phyloP scores from a whole-genome alignment of 129 eudicot species.

The Calendula officinalis region DNA sequence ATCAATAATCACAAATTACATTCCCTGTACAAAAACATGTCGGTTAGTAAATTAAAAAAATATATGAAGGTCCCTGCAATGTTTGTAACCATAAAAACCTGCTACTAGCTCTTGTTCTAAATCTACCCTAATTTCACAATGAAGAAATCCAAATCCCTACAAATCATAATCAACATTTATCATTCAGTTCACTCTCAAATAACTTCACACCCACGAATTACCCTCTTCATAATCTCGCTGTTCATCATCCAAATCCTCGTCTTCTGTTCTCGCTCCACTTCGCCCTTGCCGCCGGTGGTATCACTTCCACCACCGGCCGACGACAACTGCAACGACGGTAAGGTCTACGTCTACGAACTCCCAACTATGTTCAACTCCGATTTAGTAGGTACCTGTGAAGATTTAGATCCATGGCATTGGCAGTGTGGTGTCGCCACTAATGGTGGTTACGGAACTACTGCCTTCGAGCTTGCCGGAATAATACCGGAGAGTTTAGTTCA shows the following conservation, averaged over 20 bases:
- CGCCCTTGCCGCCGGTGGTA: neutral
- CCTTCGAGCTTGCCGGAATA: conserved; percentile 45
- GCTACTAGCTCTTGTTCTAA: conserved; percentile 4
- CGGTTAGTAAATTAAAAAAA: conserved; percentile 14
- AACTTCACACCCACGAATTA: conserved; percentile 44
- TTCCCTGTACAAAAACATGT: conserved; percentile 3
- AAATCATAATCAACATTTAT: conserved; percentile 17
- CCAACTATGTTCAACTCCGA: conserved; percentile 59
- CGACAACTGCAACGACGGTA: conserved; percentile 40
- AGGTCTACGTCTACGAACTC: conserved; percentile 59
- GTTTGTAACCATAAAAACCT: conserved; percentile 15
- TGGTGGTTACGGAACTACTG: conserved; percentile 53
- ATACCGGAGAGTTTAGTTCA: conserved; percentile 46
- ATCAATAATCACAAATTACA: no score
- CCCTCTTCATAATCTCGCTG: conserved; percentile 37
- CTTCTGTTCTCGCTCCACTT: conserved; percentile 25
- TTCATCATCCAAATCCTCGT: conserved; percentile 24
- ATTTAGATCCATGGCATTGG: conserved; percentile 77
- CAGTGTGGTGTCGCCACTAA: conserved; percentile 74
- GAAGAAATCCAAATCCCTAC: conserved; percentile 33
- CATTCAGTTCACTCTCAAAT: conserved; percentile 35
- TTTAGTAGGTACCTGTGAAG: conserved; percentile 47
- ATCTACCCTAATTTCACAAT: conserved; percentile 19
- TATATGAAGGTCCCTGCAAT: conserved; percentile 15
- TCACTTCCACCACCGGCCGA: conserved; percentile 3